A percentile compares a stretch with the other conserved stretches of the same genome.
Evolutionary conservation across 2,329 filamentous ascomycete species (phyloP).

Genomic region (Neopestalotiopsis sp.): DNA sequence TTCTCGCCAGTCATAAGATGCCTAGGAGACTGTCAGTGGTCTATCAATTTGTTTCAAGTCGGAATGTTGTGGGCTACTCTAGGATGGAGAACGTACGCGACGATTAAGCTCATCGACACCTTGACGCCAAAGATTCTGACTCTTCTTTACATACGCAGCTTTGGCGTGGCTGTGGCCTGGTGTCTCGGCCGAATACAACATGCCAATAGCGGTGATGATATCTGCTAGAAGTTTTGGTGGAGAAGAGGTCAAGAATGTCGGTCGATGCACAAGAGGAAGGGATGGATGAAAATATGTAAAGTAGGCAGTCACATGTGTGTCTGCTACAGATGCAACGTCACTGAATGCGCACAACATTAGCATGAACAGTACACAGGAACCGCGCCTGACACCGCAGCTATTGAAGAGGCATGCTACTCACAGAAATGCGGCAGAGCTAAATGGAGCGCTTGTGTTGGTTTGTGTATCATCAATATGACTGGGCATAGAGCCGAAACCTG

Average conservation of each 20-base stretch:
- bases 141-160: not conserved
- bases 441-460: no score
- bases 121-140: not conserved
- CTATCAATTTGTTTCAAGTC: not conserved
- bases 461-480: no score
- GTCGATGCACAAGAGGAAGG: constrained; percentile 5
- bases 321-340: not conserved
- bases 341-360: not conserved
- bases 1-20: not conserved
- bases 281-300: constrained; percentile 8
- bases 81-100: not conserved
- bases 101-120: not conserved
- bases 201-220: not conserved
- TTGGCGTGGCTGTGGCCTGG: not conserved
- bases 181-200: not conserved
- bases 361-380: no score
- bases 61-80: no score
- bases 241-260: not conserved
- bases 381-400: no score
- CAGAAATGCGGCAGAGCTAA: no score
- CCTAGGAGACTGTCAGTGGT: not conserved
- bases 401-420: no score
- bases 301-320: not conserved
- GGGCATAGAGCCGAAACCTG: no score
- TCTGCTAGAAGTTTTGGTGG: not conserved